A percentile compares a stretch with the other conserved stretches of the same genome.
These are phyloP conservation scores for Botrytis galanthina DNA, from an alignment of 2,329 filamentous ascomycete species.

Conservation along the genomic window DNA sequence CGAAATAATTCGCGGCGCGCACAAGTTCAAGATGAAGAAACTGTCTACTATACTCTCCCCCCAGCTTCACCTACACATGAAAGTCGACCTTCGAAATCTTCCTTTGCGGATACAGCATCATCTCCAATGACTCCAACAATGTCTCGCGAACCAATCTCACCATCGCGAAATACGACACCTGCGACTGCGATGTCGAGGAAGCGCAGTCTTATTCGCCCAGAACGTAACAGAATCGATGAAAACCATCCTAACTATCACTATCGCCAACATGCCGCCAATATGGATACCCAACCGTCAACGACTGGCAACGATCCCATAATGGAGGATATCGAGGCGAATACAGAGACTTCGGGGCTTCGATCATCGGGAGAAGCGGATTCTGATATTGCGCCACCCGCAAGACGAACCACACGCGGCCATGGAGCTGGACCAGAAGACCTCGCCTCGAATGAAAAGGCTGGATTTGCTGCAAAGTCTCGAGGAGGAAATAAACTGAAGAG, in stretches of 20 bases:
- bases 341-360: conserved; percentile 36
- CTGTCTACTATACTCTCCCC: conserved; percentile 43
- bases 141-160: conserved; percentile 48
- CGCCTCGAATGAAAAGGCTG: conserved; percentile 30
- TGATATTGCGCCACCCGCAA: conserved; percentile 32
- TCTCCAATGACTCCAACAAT: conserved; percentile 47
- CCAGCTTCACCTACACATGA: conserved; percentile 41
- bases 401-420: conserved; percentile 26
- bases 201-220: conserved; percentile 83
- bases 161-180: conserved; percentile 27
- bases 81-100: conserved; percentile 57
- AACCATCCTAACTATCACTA: conserved; percentile 97
- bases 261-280: conserved; percentile 88
- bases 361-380: conserved; percentile 37
- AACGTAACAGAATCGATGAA: conserved; percentile 78
- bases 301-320: conserved; percentile 88
- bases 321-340: conserved; percentile 65
- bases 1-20: conserved; percentile 65
- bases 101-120: conserved; percentile 56
- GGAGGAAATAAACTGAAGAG: conserved; percentile 38
- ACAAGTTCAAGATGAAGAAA: conserved; percentile 68
- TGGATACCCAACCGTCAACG: conserved; percentile 84
- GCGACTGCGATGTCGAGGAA: conserved; percentile 60
- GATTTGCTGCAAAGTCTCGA: conserved; percentile 34
- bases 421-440: conserved; percentile 31